Evolutionary conservation across 2,329 filamentous ascomycete genomes (phyloP).

Genomic region (Tolypocladium inflatum): DNA sequence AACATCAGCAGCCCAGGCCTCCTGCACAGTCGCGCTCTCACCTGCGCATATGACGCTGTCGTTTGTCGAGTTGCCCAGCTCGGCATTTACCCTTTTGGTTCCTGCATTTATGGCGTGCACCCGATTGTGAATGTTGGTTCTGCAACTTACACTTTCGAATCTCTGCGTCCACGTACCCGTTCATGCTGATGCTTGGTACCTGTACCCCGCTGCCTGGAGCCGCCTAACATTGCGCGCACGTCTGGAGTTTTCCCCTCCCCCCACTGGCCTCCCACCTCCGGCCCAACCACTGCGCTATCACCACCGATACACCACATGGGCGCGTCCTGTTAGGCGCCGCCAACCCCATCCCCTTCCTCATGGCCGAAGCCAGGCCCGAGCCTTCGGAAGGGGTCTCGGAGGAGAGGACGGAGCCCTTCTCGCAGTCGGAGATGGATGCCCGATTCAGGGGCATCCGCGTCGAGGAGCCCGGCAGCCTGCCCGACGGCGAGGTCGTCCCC

Average conservation of each 20-base stretch:
- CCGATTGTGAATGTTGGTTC: neutral
- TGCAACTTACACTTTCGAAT: neutral
- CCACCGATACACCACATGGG: conserved; percentile 1
- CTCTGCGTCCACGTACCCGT: neutral
- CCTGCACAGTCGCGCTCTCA: conserved; percentile 1
- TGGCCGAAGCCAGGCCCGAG: conserved; percentile 35
- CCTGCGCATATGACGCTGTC: conserved; percentile 7
- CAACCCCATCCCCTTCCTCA: conserved; percentile 14
- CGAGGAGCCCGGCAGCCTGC: conserved; percentile 29
- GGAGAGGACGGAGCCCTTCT: conserved; percentile 50
- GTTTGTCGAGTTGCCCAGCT: neutral
- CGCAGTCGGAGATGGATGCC: conserved; percentile 44
- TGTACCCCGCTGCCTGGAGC: neutral
- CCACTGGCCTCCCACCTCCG: neutral
- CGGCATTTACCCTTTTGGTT: conserved; percentile 9
- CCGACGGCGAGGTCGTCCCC: conserved; percentile 34
- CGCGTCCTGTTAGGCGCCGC: conserved; percentile 2
- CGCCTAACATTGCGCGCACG: neutral
- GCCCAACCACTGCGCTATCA: neutral
- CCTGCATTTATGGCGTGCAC: conserved; percentile 16
- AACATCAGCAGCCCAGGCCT: conserved; percentile 7
- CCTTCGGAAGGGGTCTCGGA: conserved; percentile 29
- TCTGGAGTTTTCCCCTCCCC: conserved; percentile 1
- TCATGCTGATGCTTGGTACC: neutral
- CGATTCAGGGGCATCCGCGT: conserved; percentile 36